Percentiles rank a stretch among this genome's conserved stretches.
These are phyloP conservation scores for Mercurialis annua DNA, from an alignment of 345 rosid genomes.

Conservation along the genomic window DNA sequence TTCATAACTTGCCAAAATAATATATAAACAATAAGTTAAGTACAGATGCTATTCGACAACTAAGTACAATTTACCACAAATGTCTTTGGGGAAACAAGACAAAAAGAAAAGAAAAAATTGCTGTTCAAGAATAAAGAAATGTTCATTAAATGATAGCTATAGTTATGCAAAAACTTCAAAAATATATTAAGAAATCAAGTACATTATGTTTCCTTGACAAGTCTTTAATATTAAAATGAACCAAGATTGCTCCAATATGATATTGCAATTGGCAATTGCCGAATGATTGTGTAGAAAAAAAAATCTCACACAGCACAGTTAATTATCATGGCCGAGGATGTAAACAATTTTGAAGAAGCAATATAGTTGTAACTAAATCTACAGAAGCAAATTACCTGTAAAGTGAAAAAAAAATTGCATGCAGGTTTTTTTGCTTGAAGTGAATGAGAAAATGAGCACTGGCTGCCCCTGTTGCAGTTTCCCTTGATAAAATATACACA, in stretches of 20 bases:
- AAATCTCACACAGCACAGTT: not conserved
- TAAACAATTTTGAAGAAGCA: not conserved
- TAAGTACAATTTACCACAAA: not conserved
- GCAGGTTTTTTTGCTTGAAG: slow-evolving; percentile 53
- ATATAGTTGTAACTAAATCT: slow-evolving; percentile 1
- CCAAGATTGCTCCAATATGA: not conserved
- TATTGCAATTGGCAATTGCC: slow-evolving; percentile 1
- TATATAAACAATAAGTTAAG: not conserved
- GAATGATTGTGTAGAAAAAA: not conserved
- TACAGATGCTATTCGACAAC: not conserved
- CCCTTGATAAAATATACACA: slow-evolving; percentile 77
- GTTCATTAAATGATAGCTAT: not conserved
- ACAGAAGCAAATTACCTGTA: slow-evolving; percentile 45
- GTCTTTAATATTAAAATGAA: not conserved
- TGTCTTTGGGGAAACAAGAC: not conserved
- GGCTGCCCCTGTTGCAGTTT: slow-evolving; percentile 64
- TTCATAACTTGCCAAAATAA: not conserved
- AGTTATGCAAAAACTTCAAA: not conserved
- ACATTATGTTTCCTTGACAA: not conserved
- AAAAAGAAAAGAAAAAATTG: too few relatives aligned
- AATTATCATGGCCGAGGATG: not conserved
- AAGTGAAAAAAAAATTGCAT: slow-evolving; percentile 68
- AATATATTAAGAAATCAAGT: not conserved
- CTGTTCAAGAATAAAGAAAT: not conserved
- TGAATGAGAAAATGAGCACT: slow-evolving; percentile 72